Evolutionary conservation across 192 early-diverging fungal species (phyloP).

Genomic region (Coemansia sp.): DNA sequence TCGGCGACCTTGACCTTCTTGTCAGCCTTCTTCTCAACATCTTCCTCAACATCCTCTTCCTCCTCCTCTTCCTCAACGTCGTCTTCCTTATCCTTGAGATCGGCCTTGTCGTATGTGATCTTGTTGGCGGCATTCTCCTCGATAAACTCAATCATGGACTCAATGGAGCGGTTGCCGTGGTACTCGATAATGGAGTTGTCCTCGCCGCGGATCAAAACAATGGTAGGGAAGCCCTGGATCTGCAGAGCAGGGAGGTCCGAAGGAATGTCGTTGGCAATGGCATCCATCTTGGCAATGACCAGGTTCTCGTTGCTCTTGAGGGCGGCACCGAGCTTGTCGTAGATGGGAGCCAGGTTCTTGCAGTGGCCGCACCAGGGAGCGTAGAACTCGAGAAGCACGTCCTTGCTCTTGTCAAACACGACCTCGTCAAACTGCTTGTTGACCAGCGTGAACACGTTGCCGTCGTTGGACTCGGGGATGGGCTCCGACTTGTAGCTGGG

Average conservation of each 20-base stretch:
- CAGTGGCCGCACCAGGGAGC: constrained; percentile 89
- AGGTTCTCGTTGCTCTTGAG: constrained; percentile 56
- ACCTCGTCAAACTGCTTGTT: constrained; percentile 76
- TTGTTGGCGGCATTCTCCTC: constrained; percentile 66
- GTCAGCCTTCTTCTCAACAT: constrained; percentile 17
- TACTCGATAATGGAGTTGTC: constrained; percentile 79
- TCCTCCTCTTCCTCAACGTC: constrained; percentile 26
- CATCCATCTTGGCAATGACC: constrained; percentile 94
- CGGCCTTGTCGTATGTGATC: constrained; percentile 35
- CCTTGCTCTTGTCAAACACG: constrained; percentile 79
- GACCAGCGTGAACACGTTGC: constrained; percentile 87
- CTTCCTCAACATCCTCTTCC: constrained; percentile 19
- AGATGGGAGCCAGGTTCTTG: constrained; percentile 69
- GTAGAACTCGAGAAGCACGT: constrained; percentile 95
- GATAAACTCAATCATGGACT: constrained; percentile 75
- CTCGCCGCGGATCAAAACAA: constrained; percentile 85
- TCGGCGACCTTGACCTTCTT: constrained; percentile 15
- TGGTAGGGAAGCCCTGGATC: constrained; percentile 91
- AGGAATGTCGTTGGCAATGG: constrained; percentile 91
- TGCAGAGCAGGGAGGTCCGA: constrained; percentile 57
- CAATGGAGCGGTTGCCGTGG: constrained; percentile 76
- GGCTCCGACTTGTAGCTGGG: constrained; percentile 83
- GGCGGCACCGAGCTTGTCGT: constrained; percentile 72
- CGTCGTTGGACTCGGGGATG: constrained; percentile 83
- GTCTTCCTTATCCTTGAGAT: constrained; percentile 27